Conservation (phyloP, 495 filamentous ascomycete species). For the Penicillium argentinense region DNA sequence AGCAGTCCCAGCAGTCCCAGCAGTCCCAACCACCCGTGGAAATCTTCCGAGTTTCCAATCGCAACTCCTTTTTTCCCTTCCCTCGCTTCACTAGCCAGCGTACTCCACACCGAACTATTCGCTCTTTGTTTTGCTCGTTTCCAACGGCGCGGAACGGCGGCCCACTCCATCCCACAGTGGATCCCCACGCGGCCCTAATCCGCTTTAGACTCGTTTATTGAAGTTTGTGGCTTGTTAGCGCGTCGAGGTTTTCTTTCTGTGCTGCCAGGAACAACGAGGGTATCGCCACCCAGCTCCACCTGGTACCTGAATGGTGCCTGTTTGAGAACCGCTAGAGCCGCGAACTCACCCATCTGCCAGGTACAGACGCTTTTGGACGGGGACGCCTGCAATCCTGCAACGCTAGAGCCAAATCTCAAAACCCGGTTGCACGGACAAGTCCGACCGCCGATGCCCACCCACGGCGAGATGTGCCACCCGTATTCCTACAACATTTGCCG, state of each 20-base stretch:
- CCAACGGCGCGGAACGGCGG: slow-evolving; percentile 32
- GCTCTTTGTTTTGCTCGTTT: slow-evolving; percentile 6
- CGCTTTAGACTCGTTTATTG: slow-evolving; percentile 22
- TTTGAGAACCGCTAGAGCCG: slow-evolving; percentile 12
- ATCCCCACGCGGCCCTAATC: slow-evolving; percentile 10
- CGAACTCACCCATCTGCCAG: slow-evolving; percentile 13
- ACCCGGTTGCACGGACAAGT: slow-evolving; percentile 15
- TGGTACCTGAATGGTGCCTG: slow-evolving; percentile 5
- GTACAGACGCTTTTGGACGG: slow-evolving; percentile 5
- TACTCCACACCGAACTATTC: slow-evolving; percentile 6
- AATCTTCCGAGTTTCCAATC: slow-evolving; percentile 5
- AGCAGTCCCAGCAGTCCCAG: too few species aligned
- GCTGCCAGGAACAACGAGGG: neutral
- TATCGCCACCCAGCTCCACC: slow-evolving; percentile 3
- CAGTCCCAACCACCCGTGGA: neutral
- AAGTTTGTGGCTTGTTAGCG: slow-evolving; percentile 25
- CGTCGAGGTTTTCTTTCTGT: slow-evolving; percentile 12
- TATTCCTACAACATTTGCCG: slow-evolving; percentile 7
- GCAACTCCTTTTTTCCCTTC: slow-evolving; percentile 1
- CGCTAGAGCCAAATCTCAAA: slow-evolving; percentile 5
- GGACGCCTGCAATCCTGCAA: neutral
- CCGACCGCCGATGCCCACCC: slow-evolving; percentile 3
- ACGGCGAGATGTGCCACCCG: too few species aligned
- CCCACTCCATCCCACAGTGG: slow-evolving; percentile 17
- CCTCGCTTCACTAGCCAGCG: too few species aligned